phyloP scores from a whole-genome alignment of 2,329 filamentous ascomycete species.

The Fusarium agapanthi region DNA sequence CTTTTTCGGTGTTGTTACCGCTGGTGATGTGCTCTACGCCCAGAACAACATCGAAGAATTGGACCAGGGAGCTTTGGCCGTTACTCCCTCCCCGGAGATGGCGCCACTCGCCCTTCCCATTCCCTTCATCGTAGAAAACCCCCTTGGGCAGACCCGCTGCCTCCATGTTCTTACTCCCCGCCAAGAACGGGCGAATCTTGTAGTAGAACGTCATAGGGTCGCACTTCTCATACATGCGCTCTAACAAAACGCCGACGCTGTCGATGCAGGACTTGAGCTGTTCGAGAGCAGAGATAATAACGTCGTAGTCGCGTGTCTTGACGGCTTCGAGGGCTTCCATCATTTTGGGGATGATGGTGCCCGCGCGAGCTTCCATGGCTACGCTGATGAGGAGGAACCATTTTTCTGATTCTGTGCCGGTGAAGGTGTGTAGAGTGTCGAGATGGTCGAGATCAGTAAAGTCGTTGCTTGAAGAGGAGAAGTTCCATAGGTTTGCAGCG shows the following conservation, averaged over 20 bases:
- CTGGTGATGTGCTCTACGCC: conserved; percentile 76
- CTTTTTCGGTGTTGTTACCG: conserved; percentile 43
- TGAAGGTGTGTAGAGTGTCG: conserved; percentile 81
- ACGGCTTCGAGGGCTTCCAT: conserved; percentile 78
- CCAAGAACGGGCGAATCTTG: conserved; percentile 85
- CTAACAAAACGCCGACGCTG: conserved; percentile 72
- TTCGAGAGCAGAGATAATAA: conserved; percentile 70
- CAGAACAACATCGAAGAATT: conserved; percentile 89
- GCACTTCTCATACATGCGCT: conserved; percentile 89
- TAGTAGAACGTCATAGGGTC: conserved; percentile 90
- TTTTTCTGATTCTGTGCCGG: conserved; percentile 86
- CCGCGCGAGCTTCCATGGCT: conserved; percentile 86
- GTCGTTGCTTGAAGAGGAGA: conserved; percentile 62
- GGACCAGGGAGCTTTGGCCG: conserved; percentile 90
- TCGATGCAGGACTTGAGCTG: conserved; percentile 73
- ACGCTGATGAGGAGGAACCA: conserved; percentile 95
- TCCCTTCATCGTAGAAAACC: conserved; percentile 82
- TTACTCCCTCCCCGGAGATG: conserved; percentile 92
- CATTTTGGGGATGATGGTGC: conserved; percentile 78
- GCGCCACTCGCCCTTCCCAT: conserved; percentile 72
- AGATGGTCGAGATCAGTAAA: conserved; percentile 75
- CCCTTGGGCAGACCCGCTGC: conserved; percentile 83
- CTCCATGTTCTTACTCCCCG: conserved; percentile 92
- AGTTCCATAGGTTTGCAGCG: conserved; percentile 90
- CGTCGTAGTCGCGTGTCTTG: conserved; percentile 64